Conservation (phyloP, 2,329 filamentous ascomycete genomes). For the Aspergillus quadricinctus region DNA sequence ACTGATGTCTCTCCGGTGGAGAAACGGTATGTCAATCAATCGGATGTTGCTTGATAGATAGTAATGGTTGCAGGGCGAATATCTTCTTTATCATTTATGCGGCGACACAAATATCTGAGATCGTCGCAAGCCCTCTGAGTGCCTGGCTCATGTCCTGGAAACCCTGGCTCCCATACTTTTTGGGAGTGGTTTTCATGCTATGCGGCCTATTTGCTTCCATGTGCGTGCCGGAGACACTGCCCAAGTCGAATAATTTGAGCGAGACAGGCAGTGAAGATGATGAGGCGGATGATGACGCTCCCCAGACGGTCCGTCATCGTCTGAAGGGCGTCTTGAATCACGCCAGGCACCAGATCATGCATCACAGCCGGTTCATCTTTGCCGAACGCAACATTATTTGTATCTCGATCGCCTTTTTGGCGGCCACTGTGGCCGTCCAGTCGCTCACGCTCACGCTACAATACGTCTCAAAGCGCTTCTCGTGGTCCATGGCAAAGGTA, state of each 20-base stretch:
- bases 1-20: conserved; percentile 11
- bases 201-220: conserved; percentile 1
- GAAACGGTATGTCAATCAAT: neutral
- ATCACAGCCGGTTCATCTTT: conserved; percentile 3
- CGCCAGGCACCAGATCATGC: neutral
- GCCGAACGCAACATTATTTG: neutral
- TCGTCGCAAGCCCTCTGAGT: conserved; percentile 8
- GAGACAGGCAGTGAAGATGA: neutral
- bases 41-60: neutral
- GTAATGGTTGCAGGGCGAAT: conserved; percentile 1
- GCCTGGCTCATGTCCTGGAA: conserved; percentile 9
- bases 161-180: conserved; percentile 8
- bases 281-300: neutral
- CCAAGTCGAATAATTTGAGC: neutral
- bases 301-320: neutral
- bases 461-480: conserved; percentile 11
- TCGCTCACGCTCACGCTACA: conserved; percentile 8
- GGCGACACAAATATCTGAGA: conserved; percentile 3
- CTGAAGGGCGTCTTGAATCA: neutral
- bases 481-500: conserved; percentile 11
- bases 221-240: conserved; percentile 8
- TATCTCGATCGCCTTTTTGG: conserved; percentile 7
- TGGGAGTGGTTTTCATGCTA: conserved; percentile 3
- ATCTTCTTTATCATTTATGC: conserved; percentile 7
- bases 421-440: conserved; percentile 4